Percentiles rank a stretch among this genome's conserved stretches.
phyloP scores from a whole-genome alignment of 2,329 filamentous ascomycete species.

The Ceratocystis colombiana region DNA sequence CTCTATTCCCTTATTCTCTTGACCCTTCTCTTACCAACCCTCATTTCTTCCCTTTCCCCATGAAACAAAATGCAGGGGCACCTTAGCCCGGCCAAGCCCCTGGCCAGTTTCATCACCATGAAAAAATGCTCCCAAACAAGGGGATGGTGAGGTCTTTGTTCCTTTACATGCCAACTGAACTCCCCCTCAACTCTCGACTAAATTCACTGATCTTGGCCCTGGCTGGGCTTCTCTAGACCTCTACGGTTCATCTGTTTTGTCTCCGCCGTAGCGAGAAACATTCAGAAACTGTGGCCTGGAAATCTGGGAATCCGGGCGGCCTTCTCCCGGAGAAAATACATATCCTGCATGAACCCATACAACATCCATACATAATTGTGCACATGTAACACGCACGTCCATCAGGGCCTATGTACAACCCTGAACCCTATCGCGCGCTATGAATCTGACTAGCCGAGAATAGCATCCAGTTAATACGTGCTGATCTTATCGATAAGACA shows the following conservation, averaged over 20 bases:
- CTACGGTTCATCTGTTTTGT: neutral
- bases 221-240: neutral
- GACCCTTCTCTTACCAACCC: neutral
- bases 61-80: slow-evolving; percentile 18
- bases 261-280: slow-evolving; percentile 9
- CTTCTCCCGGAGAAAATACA: no score
- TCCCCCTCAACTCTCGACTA: no score
- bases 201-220: no score
- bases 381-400: neutral
- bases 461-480: no score
- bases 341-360: neutral
- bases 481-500: neutral
- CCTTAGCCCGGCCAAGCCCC: slow-evolving; percentile 2
- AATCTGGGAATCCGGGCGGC: neutral
- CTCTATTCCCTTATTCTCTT: neutral
- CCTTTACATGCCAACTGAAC: neutral
- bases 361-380: neutral
- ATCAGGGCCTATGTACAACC: no score
- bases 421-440: no score
- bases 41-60: slow-evolving; percentile 1
- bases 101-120: slow-evolving; percentile 21
- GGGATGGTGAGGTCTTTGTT: neutral
- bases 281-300: neutral
- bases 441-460: no score
- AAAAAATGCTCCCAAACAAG: neutral